Base-by-base conservation (phyloP, 768 basidiomycete genomes). In the Collybia sordida region DNA sequence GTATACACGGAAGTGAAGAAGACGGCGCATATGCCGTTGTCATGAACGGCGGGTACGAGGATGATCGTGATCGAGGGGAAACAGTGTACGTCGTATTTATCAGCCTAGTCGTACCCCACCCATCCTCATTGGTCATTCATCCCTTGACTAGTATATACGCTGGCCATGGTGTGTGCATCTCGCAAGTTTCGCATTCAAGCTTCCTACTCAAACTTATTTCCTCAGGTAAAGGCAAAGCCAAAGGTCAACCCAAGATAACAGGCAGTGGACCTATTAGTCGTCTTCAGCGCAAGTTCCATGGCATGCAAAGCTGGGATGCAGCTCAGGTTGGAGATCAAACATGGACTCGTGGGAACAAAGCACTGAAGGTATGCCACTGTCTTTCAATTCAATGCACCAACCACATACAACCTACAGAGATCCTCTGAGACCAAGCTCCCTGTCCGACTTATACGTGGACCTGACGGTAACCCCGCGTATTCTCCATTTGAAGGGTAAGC, bases 361-460 rank as follows among this genome's bases (percentile, higher is more conserved):
- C 42, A 8, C 42, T 50, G 3, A 25, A n/a, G 35, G 34, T 50
- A 14, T 4, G 49, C 18, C 37, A 9, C n/a, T 47, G 12, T 4
- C 7, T 17, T 11, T 21, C 17, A 5, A 4, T n/a, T 6, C 21
- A 27, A 17, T 21, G 18, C 14, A 34, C 31, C 8, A 8, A 31
- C 34, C 24, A 15, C 24, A 27, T 23, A 31, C 11, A 7, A 17
- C 22, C 24, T 31, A 25, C 23, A 52, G 51, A 40, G 12, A n/a
- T 52, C 51, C 6, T 31, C 12, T 17, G 6, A 34, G 15, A 38
- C 5, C 3, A 28, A 34, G 17, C 1, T 11, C 27, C 50, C 50
- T 38, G 44, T 51, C 6, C 50, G 45, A 14, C 44, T 46, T 39
- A 51, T 51, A 8, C 50, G 45, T n/a, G 50, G 50, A 6, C 36